Conservation (phyloP, 2,329 filamentous ascomycete genomes). For the Chaetomium olivaceum region DNA sequence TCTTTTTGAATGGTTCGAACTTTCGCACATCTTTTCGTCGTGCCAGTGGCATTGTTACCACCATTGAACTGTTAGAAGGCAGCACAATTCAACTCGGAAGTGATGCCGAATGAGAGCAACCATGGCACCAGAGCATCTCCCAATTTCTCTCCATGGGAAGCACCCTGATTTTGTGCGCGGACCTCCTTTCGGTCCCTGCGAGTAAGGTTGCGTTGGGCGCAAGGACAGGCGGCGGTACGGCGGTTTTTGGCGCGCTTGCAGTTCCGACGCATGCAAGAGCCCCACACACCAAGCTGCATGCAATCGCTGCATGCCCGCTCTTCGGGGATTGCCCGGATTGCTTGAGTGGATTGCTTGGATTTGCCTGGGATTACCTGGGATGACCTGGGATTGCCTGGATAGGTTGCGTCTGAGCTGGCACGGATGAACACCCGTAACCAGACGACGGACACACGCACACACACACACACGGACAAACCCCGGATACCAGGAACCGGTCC, state of each 20-base stretch:
- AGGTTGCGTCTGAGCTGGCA: conserved; percentile 7
- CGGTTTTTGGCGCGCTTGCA: conserved; percentile 2
- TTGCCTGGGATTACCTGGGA: no score
- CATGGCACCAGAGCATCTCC: background rate
- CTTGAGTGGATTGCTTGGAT: no score
- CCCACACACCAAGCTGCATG: conserved; percentile 9
- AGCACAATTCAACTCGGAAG: background rate
- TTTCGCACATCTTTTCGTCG: background rate
- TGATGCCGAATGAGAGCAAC: background rate
- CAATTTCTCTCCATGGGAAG: conserved; percentile 10
- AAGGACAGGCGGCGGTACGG: background rate
- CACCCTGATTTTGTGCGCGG: background rate
- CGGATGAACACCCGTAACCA: background rate
- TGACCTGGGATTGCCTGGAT: no score
- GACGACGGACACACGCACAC: no score
- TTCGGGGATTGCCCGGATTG: background rate
- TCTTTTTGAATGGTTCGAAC: no score
- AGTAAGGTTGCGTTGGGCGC: conserved; percentile 9
- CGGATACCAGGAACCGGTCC: background rate
- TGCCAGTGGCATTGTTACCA: background rate
- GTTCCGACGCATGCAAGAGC: conserved; percentile 12
- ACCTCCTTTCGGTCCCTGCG: conserved; percentile 9
- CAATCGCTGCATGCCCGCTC: conserved; percentile 2
- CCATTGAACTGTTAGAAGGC: conserved; percentile 8
- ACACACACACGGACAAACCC: background rate